Percentiles rank a stretch among this genome's conserved stretches.
Conservation (phyloP, 2,329 filamentous ascomycete species). For the Aspergillus awamori region DNA sequence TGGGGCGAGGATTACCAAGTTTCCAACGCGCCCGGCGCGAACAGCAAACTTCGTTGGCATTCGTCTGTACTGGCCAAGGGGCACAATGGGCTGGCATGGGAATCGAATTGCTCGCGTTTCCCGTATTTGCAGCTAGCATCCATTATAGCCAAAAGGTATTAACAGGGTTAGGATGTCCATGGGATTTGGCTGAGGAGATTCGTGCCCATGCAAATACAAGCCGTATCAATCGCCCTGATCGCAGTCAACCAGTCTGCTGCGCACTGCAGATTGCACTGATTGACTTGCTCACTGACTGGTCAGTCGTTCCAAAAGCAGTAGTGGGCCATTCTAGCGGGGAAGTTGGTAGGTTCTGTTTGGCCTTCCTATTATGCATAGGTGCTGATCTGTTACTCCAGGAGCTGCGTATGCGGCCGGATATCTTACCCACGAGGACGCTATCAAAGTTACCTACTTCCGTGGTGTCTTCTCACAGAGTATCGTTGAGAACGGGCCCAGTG, state of each 20-base stretch:
- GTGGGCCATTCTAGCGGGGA: conserved; percentile 37
- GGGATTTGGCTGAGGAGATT: conserved; percentile 33
- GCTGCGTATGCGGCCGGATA: conserved; percentile 32
- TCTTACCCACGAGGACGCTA: conserved; percentile 24
- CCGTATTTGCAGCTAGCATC: conserved; percentile 20
- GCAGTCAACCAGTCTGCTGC: conserved; percentile 29
- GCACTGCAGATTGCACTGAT: conserved; percentile 33
- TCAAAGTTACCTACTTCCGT: conserved; percentile 29
- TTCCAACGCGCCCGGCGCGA: conserved; percentile 20
- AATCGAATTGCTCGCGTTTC: conserved; percentile 36
- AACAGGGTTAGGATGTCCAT: conserved; percentile 22
- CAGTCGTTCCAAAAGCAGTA: conserved; percentile 23
- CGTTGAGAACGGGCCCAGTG: conserved; percentile 24
- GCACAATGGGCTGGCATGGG: conserved; percentile 50
- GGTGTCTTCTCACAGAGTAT: conserved; percentile 21
- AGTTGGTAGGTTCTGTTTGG: conserved; percentile 19
- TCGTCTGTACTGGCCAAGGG: conserved; percentile 49
- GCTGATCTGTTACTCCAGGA: conserved; percentile 9
- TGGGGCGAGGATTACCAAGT: background rate
- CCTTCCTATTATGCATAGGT: too few species aligned
- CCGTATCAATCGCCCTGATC: conserved; percentile 26
- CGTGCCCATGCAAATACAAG: conserved; percentile 5
- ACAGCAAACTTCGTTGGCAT: conserved; percentile 21
- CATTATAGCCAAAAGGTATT: background rate
- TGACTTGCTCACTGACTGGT: conserved; percentile 25